These are phyloP conservation scores for Adansonia digitata DNA, from an alignment of 345 rosid species.

Conservation along the genomic window DNA sequence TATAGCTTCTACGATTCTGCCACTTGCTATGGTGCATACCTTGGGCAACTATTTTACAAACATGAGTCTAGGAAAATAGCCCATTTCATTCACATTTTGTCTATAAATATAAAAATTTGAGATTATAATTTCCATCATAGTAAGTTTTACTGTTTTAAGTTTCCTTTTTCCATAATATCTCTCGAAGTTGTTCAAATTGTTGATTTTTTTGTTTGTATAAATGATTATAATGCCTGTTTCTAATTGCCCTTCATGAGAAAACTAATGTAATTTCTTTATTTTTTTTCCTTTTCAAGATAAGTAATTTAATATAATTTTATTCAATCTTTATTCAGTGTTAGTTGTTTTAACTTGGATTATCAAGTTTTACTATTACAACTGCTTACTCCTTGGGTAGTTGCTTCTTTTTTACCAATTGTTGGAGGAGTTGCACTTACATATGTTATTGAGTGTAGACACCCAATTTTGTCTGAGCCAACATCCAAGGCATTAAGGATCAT, in stretches of 20 bases:
- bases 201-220: not conserved
- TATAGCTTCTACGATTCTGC: constrained; percentile 77
- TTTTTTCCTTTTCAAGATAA: too few species aligned
- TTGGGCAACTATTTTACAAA: constrained; percentile 92
- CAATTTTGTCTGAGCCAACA: too few species aligned
- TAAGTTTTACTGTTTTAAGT: not conserved
- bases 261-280: not conserved
- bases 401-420: constrained; percentile 82
- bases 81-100: constrained; percentile 55
- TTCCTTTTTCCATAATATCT: not conserved
- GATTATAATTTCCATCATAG: not conserved
- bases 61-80: constrained; percentile 97
- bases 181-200: not conserved
- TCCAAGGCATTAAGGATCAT: too few species aligned
- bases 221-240: not conserved
- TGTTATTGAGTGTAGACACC: constrained; percentile 73
- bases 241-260: not conserved
- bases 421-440: constrained; percentile 98
- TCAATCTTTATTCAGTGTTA: not conserved
- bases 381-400: constrained; percentile 85
- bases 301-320: too few species aligned
- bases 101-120: not conserved
- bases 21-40: constrained; percentile 82
- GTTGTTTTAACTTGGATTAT: constrained; percentile 4
- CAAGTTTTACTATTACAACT: constrained; percentile 32